Conservation (phyloP, 306 rosid genomes). For the Cicer pinnatifidum region DNA sequence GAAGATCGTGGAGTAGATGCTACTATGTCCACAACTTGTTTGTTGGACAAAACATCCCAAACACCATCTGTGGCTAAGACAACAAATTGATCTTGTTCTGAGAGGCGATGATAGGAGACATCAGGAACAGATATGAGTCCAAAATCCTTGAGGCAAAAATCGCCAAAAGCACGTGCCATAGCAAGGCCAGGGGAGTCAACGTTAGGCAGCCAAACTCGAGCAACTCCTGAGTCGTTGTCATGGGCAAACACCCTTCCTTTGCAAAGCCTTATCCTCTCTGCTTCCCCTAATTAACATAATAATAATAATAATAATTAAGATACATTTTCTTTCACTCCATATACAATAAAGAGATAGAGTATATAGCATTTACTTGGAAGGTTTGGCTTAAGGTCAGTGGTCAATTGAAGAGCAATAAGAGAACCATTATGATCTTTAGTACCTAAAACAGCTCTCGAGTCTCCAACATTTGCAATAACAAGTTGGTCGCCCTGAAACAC, state of each 20-base stretch:
- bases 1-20: slow-evolving; percentile 58
- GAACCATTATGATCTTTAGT: slow-evolving; percentile 58
- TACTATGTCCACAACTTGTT: slow-evolving; percentile 70
- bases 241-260: slow-evolving; percentile 86
- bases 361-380: slow-evolving; percentile 58
- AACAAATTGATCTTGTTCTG: slow-evolving; percentile 72
- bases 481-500: slow-evolving; percentile 64
- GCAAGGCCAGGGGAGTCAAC: slow-evolving; percentile 85
- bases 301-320: slow-evolving; percentile 1
- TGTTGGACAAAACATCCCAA: slow-evolving; percentile 86
- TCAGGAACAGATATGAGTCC: slow-evolving; percentile 85
- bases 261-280: slow-evolving; percentile 67
- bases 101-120: slow-evolving; percentile 53
- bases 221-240: slow-evolving; percentile 58
- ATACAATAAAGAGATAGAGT: too few species aligned
- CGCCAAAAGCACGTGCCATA: slow-evolving; percentile 92
- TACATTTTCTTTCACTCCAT: too few species aligned
- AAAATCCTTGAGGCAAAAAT: slow-evolving; percentile 76
- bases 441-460: slow-evolving; percentile 69
- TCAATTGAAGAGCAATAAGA: slow-evolving; percentile 70
- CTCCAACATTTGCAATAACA: slow-evolving; percentile 64
- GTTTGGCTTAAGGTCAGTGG: slow-evolving; percentile 81
- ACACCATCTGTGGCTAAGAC: slow-evolving; percentile 90
- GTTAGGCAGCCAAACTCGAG: slow-evolving; percentile 85
- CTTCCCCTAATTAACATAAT: slow-evolving; percentile 60